A percentile compares a stretch with the other conserved stretches of the same genome.
Evolutionary conservation across 805 yeast species (phyloP).

Genomic region (Ogataea allantospora): DNA sequence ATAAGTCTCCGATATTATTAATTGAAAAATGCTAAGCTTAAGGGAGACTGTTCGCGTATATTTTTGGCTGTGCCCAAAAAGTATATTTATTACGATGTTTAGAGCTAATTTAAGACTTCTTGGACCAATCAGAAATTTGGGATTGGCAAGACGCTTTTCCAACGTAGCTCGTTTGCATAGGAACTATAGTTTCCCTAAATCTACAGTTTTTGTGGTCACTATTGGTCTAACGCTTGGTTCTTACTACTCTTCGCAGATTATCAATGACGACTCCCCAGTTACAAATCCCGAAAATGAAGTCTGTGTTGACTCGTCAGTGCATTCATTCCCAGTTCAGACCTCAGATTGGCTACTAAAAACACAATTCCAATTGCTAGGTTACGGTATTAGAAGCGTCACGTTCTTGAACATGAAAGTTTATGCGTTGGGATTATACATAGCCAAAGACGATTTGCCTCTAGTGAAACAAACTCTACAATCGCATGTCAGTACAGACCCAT

Average conservation of each 20-base stretch:
- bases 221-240: background rate
- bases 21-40: too few relatives aligned
- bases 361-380: constrained; percentile 62
- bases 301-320: constrained; percentile 28
- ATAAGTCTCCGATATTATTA: background rate
- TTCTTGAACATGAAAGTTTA: constrained; percentile 81
- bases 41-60: too few relatives aligned
- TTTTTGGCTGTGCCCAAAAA: background rate
- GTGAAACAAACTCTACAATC: constrained; percentile 25
- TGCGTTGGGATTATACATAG: constrained; percentile 79
- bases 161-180: background rate
- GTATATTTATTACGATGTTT: background rate
- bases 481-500: constrained; percentile 1
- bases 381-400: constrained; percentile 82
- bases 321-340: constrained; percentile 29
- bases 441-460: constrained; percentile 50
- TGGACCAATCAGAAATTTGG: too few relatives aligned
- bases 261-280: background rate
- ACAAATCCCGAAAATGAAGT: background rate
- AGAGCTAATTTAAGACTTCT: background rate
- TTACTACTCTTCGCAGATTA: background rate
- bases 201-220: background rate
- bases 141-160: background rate
- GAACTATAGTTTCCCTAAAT: too few relatives aligned
- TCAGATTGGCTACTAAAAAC: constrained; percentile 17